Evolutionary conservation across 169 alveolate species (phyloP).

Genomic region (Cryptosporidium bovis): DNA sequence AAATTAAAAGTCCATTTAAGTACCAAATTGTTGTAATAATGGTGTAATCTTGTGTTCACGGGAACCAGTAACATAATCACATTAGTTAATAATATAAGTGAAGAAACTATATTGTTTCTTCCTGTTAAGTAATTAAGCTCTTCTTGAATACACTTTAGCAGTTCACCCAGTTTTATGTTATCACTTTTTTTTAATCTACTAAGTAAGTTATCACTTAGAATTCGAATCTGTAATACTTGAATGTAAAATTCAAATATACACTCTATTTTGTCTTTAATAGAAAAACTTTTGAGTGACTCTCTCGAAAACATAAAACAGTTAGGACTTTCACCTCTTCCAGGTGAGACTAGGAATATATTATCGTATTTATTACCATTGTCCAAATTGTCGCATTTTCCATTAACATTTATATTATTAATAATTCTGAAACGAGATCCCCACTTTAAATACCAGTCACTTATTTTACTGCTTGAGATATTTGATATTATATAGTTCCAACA

Average conservation of each 20-base stretch:
- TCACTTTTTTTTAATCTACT: not conserved
- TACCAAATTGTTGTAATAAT: not conserved
- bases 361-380: not conserved
- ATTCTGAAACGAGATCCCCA: conserved; percentile 34
- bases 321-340: conserved; percentile 54
- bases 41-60: not conserved
- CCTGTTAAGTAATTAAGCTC: conserved; percentile 1
- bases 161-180: not conserved
- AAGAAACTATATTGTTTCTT: conserved; percentile 28
- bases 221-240: not conserved
- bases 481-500: conserved; percentile 37
- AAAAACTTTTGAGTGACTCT: conserved; percentile 3
- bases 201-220: not conserved
- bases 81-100: conserved; percentile 26
- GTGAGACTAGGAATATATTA: conserved; percentile 5
- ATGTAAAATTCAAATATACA: conserved; percentile 36
- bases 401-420: not conserved
- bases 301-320: conserved; percentile 3
- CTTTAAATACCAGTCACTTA: conserved; percentile 7
- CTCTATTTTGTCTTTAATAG: conserved; percentile 4
- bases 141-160: not conserved
- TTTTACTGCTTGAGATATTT: not conserved
- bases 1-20: conserved; percentile 18
- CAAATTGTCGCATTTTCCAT: not conserved
- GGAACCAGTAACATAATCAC: conserved; percentile 12